phyloP scores from a whole-genome alignment of 352 stramenopile species.

The Globisporangium camurandrum region DNA sequence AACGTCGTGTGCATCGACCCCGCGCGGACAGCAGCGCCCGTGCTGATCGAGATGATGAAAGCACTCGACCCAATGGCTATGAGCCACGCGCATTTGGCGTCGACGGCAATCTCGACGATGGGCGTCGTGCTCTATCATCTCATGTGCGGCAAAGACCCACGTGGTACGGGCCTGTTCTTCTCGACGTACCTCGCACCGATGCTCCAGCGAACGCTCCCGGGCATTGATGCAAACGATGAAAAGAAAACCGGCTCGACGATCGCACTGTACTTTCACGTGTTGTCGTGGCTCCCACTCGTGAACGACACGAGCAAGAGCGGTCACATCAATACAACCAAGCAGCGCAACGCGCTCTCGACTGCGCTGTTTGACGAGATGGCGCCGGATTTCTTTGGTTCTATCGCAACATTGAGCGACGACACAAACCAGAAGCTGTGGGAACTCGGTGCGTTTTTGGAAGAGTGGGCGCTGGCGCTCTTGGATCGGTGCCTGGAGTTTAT shows the following conservation, averaged over 20 bases:
- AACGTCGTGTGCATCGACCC: slow-evolving; percentile 53
- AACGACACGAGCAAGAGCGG: slow-evolving; percentile 45
- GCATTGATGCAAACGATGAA: slow-evolving; percentile 74
- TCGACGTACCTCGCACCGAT: slow-evolving; percentile 47
- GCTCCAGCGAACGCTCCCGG: slow-evolving; percentile 51
- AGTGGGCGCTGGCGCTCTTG: slow-evolving; percentile 54
- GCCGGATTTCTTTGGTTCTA: slow-evolving; percentile 28
- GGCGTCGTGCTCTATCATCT: slow-evolving; percentile 51
- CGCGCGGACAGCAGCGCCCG: slow-evolving; percentile 22
- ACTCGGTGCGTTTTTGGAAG: slow-evolving; percentile 46
- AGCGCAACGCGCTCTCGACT: slow-evolving; percentile 22
- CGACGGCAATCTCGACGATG: slow-evolving; percentile 62
- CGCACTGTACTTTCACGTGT: slow-evolving; percentile 55
- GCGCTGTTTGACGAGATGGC: slow-evolving; percentile 38
- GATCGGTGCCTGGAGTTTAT: slow-evolving; percentile 65
- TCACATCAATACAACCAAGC: slow-evolving; percentile 27
- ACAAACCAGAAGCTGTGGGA: slow-evolving; percentile 52
- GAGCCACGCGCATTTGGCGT: slow-evolving; percentile 66
- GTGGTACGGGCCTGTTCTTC: slow-evolving; percentile 42
- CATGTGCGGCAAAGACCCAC: slow-evolving; percentile 44
- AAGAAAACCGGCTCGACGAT: slow-evolving; percentile 63
- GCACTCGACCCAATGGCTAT: slow-evolving; percentile 56
- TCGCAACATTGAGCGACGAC: slow-evolving; percentile 20
- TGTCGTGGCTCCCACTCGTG: slow-evolving; percentile 63
- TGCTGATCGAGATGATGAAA: slow-evolving; percentile 70